phyloP scores from a whole-genome alignment of 1,139 yeast species.

The Zygosaccharomyces sapae region DNA sequence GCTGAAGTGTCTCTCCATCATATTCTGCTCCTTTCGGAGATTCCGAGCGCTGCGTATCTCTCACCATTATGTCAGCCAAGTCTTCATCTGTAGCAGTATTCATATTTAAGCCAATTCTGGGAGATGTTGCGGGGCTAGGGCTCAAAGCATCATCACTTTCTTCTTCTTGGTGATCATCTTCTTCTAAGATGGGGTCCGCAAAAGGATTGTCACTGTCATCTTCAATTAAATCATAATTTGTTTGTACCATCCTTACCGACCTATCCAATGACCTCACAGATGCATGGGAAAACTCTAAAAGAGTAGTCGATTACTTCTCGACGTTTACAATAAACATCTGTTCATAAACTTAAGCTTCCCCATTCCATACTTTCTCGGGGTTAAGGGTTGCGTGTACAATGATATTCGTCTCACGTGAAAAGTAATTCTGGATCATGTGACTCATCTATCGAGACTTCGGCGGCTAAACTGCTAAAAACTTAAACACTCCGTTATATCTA shows the following conservation, averaged over 20 bases:
- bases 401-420: not conserved
- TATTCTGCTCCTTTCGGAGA: slow-evolving; percentile 7
- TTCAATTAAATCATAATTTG: not conserved
- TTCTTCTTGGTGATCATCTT: not conserved
- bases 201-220: slow-evolving; percentile 1
- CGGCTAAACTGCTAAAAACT: not conserved
- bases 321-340: not conserved
- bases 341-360: not conserved
- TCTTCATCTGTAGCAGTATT: not conserved
- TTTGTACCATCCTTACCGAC: slow-evolving; percentile 1
- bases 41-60: slow-evolving; percentile 7
- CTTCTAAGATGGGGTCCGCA: not conserved
- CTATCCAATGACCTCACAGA: not conserved
- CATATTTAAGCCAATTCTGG: not conserved
- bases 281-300: not conserved
- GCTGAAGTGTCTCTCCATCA: slow-evolving; percentile 3
- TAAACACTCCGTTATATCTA: too few species aligned
- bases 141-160: not conserved
- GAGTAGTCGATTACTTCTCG: not conserved
- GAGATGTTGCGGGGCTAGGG: not conserved
- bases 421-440: not conserved
- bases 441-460: not conserved
- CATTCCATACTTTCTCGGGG: too few species aligned
- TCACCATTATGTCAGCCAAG: slow-evolving; percentile 4
- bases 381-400: not conserved